Evolutionary conservation across 768 basidiomycete species (phyloP).

Genomic region (Lactarius sanguifluus): DNA sequence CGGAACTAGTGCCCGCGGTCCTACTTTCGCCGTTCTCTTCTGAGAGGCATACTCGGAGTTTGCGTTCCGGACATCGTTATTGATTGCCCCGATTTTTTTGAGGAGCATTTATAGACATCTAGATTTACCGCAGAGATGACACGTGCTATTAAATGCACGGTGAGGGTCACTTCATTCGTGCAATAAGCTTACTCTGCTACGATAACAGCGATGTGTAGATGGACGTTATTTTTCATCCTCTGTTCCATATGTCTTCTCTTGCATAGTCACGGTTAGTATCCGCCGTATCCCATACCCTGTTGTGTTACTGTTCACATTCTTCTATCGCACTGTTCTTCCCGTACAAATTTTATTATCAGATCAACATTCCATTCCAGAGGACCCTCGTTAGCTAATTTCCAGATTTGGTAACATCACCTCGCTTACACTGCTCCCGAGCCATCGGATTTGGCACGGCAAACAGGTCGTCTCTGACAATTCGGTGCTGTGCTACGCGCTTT

Average conservation of each 20-base stretch:
- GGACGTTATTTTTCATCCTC: slow-evolving; percentile 6
- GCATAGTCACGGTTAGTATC: slow-evolving; percentile 1
- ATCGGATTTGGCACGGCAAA: not conserved
- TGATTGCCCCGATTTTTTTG: not conserved
- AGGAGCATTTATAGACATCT: not conserved
- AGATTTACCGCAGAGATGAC: slow-evolving; percentile 5
- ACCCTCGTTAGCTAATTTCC: not conserved
- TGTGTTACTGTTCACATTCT: slow-evolving; percentile 1
- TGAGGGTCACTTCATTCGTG: not conserved
- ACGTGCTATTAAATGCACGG: not conserved
- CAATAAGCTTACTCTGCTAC: slow-evolving; percentile 2
- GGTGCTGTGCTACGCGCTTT: not conserved
- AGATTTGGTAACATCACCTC: not conserved
- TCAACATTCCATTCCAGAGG: not conserved
- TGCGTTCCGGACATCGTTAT: slow-evolving; percentile 6
- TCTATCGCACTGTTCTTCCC: not conserved
- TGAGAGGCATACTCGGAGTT: not conserved
- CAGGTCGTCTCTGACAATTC: not conserved
- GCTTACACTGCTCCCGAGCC: not conserved
- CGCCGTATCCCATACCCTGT: not conserved
- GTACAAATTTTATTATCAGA: not conserved
- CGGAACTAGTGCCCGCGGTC: slow-evolving; percentile 3
- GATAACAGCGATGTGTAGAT: slow-evolving; percentile 2
- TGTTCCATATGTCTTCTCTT: not conserved
- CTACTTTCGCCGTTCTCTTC: not conserved